Percentiles rank a stretch among this genome's conserved stretches.
These are phyloP conservation scores for Rhinocladiella similis DNA, from an alignment of 2,329 filamentous ascomycete species.

Conservation along the genomic window DNA sequence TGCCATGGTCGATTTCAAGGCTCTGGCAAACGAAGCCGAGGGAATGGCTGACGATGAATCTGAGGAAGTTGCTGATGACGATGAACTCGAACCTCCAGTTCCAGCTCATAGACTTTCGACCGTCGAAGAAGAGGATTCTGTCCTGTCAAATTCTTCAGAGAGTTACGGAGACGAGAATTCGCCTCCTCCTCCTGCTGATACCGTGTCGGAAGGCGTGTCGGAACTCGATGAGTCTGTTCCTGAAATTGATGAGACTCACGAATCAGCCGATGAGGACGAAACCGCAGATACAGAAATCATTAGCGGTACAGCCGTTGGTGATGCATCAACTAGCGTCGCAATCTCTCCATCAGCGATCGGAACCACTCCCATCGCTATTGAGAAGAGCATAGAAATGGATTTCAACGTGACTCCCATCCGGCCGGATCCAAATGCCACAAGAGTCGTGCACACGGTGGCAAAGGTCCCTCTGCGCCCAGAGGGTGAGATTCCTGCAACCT, in stretches of 20 bases:
- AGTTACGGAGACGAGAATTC: constrained; percentile 67
- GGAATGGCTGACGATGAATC: constrained; percentile 14
- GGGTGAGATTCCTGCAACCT: constrained; percentile 40
- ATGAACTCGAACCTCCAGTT: background rate
- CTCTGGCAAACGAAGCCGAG: constrained; percentile 25
- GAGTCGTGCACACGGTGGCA: constrained; percentile 65
- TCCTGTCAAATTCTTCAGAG: constrained; percentile 60
- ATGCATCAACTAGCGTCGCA: constrained; percentile 9
- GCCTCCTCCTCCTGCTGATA: constrained; percentile 32
- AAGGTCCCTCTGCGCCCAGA: constrained; percentile 74
- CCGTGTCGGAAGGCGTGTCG: background rate
- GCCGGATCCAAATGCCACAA: constrained; percentile 44
- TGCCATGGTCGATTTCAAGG: constrained; percentile 27
- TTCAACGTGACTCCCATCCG: constrained; percentile 56
- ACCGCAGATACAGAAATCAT: background rate
- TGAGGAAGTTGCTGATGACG: constrained; percentile 38
- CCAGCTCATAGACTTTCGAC: constrained; percentile 3
- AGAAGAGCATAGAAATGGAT: constrained; percentile 14
- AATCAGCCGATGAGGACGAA: constrained; percentile 3
- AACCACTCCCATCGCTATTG: background rate
- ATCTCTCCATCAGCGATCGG: constrained; percentile 1
- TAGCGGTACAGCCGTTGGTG: background rate
- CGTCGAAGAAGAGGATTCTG: constrained; percentile 15
- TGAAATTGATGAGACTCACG: no score
- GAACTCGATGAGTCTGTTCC: background rate